Evolutionary conservation across 495 filamentous ascomycete species (phyloP).

Genomic region (Melanomma pulvis-pyrius): DNA sequence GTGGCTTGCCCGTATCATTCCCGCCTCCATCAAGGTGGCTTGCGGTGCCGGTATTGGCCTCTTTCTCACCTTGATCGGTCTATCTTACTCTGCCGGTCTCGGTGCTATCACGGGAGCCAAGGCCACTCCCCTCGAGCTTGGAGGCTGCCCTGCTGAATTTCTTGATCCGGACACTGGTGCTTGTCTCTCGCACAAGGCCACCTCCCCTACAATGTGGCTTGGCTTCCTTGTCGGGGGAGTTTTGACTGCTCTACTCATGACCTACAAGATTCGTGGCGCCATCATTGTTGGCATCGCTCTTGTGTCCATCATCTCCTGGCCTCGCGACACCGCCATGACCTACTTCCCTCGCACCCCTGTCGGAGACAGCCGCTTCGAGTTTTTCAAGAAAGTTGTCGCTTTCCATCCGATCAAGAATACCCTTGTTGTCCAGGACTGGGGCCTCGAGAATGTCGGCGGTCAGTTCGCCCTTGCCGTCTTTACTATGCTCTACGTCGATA

Average conservation of each 20-base stretch:
- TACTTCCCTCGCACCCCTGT: neutral
- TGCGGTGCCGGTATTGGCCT: neutral
- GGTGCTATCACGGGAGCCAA: neutral
- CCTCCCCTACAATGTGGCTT: neutral
- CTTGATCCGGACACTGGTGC: neutral
- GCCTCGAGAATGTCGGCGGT: neutral
- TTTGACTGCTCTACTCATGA: neutral
- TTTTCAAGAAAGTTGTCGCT: neutral
- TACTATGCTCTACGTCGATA: neutral
- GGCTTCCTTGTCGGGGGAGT: neutral
- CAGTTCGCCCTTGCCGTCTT: neutral
- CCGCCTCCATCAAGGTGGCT: neutral
- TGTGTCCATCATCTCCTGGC: neutral
- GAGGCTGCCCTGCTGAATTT: neutral
- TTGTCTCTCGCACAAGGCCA: neutral
- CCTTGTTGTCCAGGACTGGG: neutral
- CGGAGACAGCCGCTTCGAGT: neutral
- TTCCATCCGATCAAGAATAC: neutral
- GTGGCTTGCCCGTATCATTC: neutral
- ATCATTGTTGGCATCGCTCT: neutral
- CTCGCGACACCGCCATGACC: neutral
- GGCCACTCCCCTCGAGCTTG: neutral
- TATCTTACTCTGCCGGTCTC: neutral
- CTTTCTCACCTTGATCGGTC: neutral
- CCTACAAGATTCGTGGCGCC: neutral